Percentiles rank a stretch among this genome's conserved stretches.
These are phyloP conservation scores for Haplosporangium gracile DNA, from an alignment of 192 early-diverging fungal species.

Conservation along the genomic window DNA sequence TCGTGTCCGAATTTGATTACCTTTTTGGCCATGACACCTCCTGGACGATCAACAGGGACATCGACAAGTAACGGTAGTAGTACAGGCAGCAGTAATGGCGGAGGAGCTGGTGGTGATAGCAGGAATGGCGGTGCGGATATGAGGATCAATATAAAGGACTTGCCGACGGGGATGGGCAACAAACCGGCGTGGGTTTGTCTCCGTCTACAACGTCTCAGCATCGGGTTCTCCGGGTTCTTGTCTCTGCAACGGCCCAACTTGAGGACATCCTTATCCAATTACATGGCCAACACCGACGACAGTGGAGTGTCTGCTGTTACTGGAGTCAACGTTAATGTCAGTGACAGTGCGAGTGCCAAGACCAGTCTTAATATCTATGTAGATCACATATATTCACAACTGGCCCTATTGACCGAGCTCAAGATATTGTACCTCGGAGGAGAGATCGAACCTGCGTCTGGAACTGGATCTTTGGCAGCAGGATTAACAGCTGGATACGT, in stretches of 20 bases:
- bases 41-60: neutral
- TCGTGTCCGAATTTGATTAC: slow-evolving; percentile 33
- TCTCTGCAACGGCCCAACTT: neutral
- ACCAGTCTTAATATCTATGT: neutral
- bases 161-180: neutral
- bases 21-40: slow-evolving; percentile 20
- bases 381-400: slow-evolving; percentile 32
- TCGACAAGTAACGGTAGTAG: neutral
- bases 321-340: neutral
- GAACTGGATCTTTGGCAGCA: neutral
- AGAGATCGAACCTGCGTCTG: neutral
- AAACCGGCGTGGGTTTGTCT: slow-evolving; percentile 19
- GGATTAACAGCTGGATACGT: neutral
- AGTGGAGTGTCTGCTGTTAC: no score
- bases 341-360: neutral
- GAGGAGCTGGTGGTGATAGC: neutral
- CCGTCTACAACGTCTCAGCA: slow-evolving; percentile 10
- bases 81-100: neutral
- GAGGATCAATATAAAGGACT: neutral
- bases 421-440: slow-evolving; percentile 17
- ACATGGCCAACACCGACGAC: neutral
- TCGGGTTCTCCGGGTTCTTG: slow-evolving; percentile 25
- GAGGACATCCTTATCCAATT: neutral
- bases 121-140: neutral
- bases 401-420: slow-evolving; percentile 22